phyloP scores from a whole-genome alignment of 108 stramenopile genomes.

The Fistulifera pelliculosa region DNA sequence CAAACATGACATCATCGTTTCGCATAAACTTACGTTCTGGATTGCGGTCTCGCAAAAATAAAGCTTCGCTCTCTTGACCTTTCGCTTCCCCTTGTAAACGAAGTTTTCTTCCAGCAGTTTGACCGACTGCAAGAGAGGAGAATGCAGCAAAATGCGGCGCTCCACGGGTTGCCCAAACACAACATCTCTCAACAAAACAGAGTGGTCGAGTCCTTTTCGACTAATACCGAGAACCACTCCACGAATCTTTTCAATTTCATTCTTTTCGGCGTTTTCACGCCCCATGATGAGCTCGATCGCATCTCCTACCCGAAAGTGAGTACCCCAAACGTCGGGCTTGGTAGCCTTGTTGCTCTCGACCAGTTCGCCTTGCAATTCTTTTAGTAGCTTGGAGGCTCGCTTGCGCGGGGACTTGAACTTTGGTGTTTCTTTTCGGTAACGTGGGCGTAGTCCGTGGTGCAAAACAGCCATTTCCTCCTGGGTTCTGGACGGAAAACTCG shows the following conservation, averaged over 20 bases:
- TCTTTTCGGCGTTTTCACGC: constrained; percentile 49
- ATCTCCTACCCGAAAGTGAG: constrained; percentile 61
- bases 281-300: constrained; percentile 64
- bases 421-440: constrained; percentile 30
- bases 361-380: constrained; percentile 46
- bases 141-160: constrained; percentile 65
- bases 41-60: constrained; percentile 31
- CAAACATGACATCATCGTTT: background rate
- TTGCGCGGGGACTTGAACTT: constrained; percentile 79
- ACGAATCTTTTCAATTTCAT: constrained; percentile 50
- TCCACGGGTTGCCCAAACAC: constrained; percentile 69
- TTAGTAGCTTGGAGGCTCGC: constrained; percentile 63
- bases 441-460: constrained; percentile 36
- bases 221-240: constrained; percentile 70
- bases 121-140: constrained; percentile 61
- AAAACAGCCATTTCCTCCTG: constrained; percentile 32
- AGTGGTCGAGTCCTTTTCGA: constrained; percentile 53
- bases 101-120: constrained; percentile 80
- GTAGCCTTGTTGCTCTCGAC: constrained; percentile 28
- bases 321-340: constrained; percentile 54
- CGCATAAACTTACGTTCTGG: constrained; percentile 22
- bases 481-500: no score
- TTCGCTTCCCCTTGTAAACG: constrained; percentile 80
- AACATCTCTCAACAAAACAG: constrained; percentile 66
- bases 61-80: constrained; percentile 80